Evolutionary conservation across 116 monocot genomes (phyloP).

Genomic region (Cymodocea nodosa): DNA sequence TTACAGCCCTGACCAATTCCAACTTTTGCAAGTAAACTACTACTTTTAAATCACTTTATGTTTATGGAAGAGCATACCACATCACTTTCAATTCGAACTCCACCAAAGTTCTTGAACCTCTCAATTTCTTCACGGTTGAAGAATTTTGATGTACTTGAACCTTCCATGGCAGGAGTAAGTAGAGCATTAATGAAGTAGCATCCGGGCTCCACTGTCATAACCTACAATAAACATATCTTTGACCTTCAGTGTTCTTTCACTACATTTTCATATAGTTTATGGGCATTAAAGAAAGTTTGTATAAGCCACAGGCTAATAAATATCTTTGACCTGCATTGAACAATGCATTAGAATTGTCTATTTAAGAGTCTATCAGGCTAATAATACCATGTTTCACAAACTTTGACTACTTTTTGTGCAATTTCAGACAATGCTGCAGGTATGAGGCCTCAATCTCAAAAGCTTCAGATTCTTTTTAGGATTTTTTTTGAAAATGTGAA

Average conservation of each 20-base stretch:
- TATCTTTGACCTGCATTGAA: too few species aligned
- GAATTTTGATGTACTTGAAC: conserved; percentile 42
- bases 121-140: conserved; percentile 41
- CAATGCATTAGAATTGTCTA: too few species aligned
- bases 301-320: too few species aligned
- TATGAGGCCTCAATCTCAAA: too few species aligned
- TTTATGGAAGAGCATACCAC: conserved; percentile 37
- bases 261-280: not conserved
- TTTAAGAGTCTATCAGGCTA: too few species aligned
- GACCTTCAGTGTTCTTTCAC: not conserved
- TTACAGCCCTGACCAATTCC: not conserved
- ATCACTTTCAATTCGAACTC: conserved; percentile 91
- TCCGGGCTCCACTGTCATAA: conserved; percentile 94
- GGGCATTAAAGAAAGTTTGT: too few species aligned
- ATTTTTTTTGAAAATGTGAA: not conserved
- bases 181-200: conserved; percentile 94
- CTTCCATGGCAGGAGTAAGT: conserved; percentile 50
- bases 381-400: too few species aligned
- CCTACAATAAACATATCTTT: conserved; percentile 25
- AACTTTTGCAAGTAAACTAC: not conserved
- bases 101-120: conserved; percentile 63
- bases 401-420: too few species aligned
- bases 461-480: too few species aligned
- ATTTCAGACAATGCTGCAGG: too few species aligned
- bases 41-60: not conserved